phyloP scores from a whole-genome alignment of 176 grass and related monocot genomes.

The Aechmea fasciata region DNA sequence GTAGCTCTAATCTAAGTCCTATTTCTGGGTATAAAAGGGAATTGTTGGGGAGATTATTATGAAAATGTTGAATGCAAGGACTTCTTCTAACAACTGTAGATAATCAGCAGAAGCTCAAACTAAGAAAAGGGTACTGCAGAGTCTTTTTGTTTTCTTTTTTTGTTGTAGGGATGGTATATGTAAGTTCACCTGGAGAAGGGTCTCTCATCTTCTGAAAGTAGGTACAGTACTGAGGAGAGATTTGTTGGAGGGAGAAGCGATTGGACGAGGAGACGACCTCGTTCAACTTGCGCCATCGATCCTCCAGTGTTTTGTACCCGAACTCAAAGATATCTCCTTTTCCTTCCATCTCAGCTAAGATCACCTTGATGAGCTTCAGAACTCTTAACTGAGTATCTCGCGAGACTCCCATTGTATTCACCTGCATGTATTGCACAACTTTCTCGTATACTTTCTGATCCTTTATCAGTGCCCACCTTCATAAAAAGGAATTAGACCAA shows the following conservation, averaged over 20 bases:
- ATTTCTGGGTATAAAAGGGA: background rate
- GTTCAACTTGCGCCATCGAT: conserved; percentile 45
- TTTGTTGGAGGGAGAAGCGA: conserved; percentile 57
- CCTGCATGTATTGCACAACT: conserved; percentile 9
- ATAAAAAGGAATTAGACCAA: background rate
- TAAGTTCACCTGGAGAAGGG: conserved; percentile 57
- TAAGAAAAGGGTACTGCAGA: no score
- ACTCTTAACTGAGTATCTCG: conserved; percentile 67
- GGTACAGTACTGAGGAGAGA: conserved; percentile 48
- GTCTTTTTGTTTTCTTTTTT: no score
- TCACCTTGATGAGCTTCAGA: conserved; percentile 38
- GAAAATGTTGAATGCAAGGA: no score
- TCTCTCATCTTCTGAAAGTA: conserved; percentile 44
- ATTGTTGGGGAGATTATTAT: no score
- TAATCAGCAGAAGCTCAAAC: no score
- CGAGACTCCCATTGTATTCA: conserved; percentile 46
- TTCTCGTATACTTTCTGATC: conserved; percentile 35
- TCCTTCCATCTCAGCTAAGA: conserved; percentile 35
- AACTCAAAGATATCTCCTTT: conserved; percentile 62
- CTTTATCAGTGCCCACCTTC: conserved; percentile 78
- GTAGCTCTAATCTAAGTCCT: no score
- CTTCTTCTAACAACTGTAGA: no score
- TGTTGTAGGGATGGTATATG: no score
- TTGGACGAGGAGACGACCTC: conserved; percentile 33
- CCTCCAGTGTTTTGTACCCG: conserved; percentile 31